Conservation (phyloP, 495 filamentous ascomycete species). For the Mytilinidion resinicola region DNA sequence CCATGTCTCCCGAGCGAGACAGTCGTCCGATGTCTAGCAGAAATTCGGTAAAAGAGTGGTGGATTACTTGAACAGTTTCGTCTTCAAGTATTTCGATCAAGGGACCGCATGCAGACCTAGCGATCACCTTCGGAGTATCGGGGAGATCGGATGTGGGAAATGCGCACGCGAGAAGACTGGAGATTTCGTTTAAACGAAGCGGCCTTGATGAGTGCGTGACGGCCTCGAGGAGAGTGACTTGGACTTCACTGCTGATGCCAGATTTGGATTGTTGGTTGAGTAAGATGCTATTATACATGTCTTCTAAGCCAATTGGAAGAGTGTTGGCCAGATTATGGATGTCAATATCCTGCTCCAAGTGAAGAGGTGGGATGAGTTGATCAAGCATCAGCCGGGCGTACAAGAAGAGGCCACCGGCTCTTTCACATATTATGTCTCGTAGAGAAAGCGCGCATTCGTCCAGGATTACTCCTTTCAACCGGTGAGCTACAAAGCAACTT, state of each 20-base stretch:
- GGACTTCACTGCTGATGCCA: conserved; percentile 36
- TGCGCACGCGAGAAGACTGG: conserved; percentile 14
- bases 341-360: conserved; percentile 30
- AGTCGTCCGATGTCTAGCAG: conserved; percentile 27
- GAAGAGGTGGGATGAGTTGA: conserved; percentile 42
- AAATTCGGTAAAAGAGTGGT: conserved; percentile 53
- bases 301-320: conserved; percentile 39
- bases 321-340: conserved; percentile 21
- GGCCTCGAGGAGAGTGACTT: conserved; percentile 42
- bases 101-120: conserved; percentile 42
- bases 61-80: conserved; percentile 46
- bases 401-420: background rate
- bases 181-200: conserved; percentile 45
- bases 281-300: conserved; percentile 44
- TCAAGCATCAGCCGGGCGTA: background rate
- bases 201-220: conserved; percentile 47
- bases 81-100: conserved; percentile 46
- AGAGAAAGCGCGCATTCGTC: conserved; percentile 39
- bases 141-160: conserved; percentile 26
- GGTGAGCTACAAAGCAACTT: conserved; percentile 35
- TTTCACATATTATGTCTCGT: conserved; percentile 31
- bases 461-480: conserved; percentile 7
- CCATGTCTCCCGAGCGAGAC: background rate
- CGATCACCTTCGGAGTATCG: conserved; percentile 23
- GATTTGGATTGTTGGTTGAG: conserved; percentile 37